phyloP scores from a whole-genome alignment of 129 eudicot genomes.

The Saussurea involucrata region DNA sequence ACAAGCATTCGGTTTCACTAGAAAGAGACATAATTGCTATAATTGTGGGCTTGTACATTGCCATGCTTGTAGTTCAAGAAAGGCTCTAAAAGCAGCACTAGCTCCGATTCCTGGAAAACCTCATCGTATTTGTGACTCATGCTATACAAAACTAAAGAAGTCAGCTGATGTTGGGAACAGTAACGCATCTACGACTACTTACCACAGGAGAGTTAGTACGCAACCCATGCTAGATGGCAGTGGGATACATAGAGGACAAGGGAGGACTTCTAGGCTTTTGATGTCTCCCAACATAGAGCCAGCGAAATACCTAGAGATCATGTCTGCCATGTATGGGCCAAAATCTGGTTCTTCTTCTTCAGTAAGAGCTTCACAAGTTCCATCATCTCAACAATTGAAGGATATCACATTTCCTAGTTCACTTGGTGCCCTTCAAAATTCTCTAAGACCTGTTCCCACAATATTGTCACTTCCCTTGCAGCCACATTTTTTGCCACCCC shows the following conservation, averaged over 20 bases:
- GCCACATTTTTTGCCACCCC: slow-evolving; percentile 31
- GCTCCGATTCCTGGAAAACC: slow-evolving; percentile 92
- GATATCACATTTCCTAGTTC: slow-evolving; percentile 80
- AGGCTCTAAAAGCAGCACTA: slow-evolving; percentile 70
- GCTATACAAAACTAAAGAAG: slow-evolving; percentile 60
- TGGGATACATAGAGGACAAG: slow-evolving; percentile 35
- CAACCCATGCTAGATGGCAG: slow-evolving; percentile 40
- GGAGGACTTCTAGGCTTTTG: slow-evolving; percentile 40
- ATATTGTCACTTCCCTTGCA: slow-evolving; percentile 24
- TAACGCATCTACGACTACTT: slow-evolving; percentile 11
- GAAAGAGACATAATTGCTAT: slow-evolving; percentile 80
- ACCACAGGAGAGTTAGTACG: slow-evolving; percentile 33
- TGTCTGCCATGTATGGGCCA: slow-evolving; percentile 40
- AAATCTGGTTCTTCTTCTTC: slow-evolving; percentile 39
- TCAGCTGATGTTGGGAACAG: slow-evolving; percentile 33
- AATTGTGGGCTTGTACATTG: slow-evolving; percentile 86
- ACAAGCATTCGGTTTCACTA: slow-evolving; percentile 86
- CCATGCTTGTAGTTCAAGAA: slow-evolving; percentile 75
- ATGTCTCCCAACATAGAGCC: slow-evolving; percentile 57
- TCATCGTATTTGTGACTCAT: slow-evolving; percentile 80
- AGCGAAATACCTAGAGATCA: slow-evolving; percentile 71
- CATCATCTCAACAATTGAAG: slow-evolving; percentile 51
- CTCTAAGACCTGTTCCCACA: slow-evolving; percentile 37
- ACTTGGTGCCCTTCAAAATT: slow-evolving; percentile 57
- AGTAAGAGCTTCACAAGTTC: slow-evolving; percentile 70